Evolutionary conservation across 2,329 filamentous ascomycete genomes (phyloP), one percentile per base, ranked within the genome.

Genomic region (Colletotrichum higginsianum): DNA sequence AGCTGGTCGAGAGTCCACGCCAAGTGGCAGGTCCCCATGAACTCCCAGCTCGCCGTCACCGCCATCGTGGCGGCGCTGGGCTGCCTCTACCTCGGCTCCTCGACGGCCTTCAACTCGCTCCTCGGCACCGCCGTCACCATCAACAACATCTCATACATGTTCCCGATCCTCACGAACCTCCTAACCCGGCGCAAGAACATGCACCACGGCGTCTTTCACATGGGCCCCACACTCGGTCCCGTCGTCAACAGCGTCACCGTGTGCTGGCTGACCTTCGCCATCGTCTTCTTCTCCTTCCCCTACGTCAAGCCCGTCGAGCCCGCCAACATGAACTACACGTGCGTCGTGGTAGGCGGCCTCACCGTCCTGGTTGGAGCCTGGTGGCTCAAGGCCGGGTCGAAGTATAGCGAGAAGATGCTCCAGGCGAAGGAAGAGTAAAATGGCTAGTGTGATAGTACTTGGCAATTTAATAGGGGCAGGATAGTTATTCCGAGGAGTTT

Each of bases 281-380:
- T 85, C 35, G 77, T 84, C 1, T 84, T 85, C 75, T 85, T 84
- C 76, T 83, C 80, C 1, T 85, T 85, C 74, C 84, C 84, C 0
- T 85, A 83, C 63, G 75, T 79, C 50, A 80, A 78, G 76, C 83
- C 83, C 0, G 82, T 84, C 11, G 76, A 75, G 42, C 75, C 75
- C 2, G 70, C 73, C 35, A 86, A 85, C 67, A 86, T 86, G 85
- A 86, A 86, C 69, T 86, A 86, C 72, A 86, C 85, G 2, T 86
- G 85, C 58, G 83, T 84, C 0, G 83, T 84, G 15, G 82, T 86
- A 6, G 84, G 83, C 1, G 84, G 78, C 0, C 62, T 79, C 35
- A n/a, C 71, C 3, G 80, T 83, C 9, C 55, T 82, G 2, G 77
- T 86, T 12, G 79, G 81, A 2, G 73, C 69, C 0, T 86, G 84